Percentiles rank a stretch among this genome's conserved stretches.
Evolutionary conservation across 1,139 yeast genomes (phyloP).

Genomic region (Blastobotrys persicus): DNA sequence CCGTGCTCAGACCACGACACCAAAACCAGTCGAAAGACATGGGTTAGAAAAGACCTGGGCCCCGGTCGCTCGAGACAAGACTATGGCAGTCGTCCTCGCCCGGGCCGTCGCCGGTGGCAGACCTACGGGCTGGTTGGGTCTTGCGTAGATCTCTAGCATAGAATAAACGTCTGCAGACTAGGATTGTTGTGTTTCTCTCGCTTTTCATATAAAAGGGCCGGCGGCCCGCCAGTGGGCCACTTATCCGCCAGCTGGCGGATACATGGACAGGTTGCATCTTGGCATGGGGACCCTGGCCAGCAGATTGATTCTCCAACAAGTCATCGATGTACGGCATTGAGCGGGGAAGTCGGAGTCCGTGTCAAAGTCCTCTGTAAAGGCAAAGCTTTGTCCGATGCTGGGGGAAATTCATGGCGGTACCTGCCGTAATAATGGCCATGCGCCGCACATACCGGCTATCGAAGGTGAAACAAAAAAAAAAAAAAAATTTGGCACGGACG

Average conservation of each 20-base stretch:
- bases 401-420: neutral
- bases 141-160: too few species aligned
- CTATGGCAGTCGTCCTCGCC: neutral
- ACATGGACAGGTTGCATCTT: too few species aligned
- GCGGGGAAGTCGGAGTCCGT: neutral
- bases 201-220: too few species aligned
- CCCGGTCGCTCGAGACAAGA: neutral
- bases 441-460: slow-evolving; percentile 3
- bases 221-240: too few species aligned
- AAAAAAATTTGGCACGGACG: slow-evolving; percentile 6
- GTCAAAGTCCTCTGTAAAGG: neutral
- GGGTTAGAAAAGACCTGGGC: neutral
- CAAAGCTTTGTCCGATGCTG: neutral
- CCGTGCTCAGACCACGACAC: neutral
- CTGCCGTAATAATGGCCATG: neutral
- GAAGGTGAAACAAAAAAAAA: neutral
- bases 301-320: too few species aligned
- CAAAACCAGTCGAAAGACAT: neutral
- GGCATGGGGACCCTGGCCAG: too few species aligned
- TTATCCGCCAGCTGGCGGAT: too few species aligned
- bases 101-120: neutral
- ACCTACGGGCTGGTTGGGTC: neutral
- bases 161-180: too few species aligned
- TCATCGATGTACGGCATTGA: neutral
- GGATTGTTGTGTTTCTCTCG: too few species aligned